Evolutionary conservation across 2,329 filamentous ascomycete species (phyloP).

Genomic region (Diaporthe batatas): DNA sequence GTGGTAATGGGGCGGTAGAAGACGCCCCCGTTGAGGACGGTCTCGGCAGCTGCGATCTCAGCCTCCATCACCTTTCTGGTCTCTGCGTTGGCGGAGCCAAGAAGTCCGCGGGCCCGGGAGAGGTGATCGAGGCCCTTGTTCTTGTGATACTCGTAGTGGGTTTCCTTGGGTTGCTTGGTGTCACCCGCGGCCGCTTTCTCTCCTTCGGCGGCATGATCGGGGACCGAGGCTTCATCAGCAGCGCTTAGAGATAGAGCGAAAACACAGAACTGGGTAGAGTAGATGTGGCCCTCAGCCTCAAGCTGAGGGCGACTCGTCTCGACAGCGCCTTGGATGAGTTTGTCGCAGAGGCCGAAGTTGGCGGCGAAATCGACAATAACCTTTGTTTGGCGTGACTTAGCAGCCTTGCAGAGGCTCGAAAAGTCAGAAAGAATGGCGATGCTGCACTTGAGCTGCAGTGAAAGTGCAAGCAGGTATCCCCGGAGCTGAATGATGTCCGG

Average conservation of each 20-base stretch:
- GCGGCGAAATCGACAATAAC: conserved; percentile 47
- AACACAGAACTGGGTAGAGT: conserved; percentile 61
- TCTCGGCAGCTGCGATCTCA: conserved; percentile 61
- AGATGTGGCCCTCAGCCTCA: conserved; percentile 65
- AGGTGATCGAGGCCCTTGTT: conserved; percentile 43
- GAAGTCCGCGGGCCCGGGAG: conserved; percentile 42
- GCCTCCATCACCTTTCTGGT: conserved; percentile 53
- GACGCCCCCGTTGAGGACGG: conserved; percentile 59
- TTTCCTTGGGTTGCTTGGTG: background rate
- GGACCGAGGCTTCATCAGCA: no score
- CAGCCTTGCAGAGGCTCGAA: conserved; percentile 40
- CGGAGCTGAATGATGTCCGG: conserved; percentile 54
- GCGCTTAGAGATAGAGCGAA: conserved; percentile 53
- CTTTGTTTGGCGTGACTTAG: background rate
- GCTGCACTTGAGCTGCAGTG: conserved; percentile 64
- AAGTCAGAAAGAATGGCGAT: conserved; percentile 60
- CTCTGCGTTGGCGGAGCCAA: conserved; percentile 38
- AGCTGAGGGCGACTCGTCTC: conserved; percentile 54
- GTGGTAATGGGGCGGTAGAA: conserved; percentile 64
- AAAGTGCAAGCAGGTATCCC: conserved; percentile 56
- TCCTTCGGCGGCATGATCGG: background rate
- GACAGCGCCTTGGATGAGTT: conserved; percentile 56
- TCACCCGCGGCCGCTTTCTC: background rate
- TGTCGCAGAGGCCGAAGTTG: conserved; percentile 55
- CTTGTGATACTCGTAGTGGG: background rate